Conservation (phyloP, 371 early-diverging fungal genomes). For the Mucor circinelloides region DNA sequence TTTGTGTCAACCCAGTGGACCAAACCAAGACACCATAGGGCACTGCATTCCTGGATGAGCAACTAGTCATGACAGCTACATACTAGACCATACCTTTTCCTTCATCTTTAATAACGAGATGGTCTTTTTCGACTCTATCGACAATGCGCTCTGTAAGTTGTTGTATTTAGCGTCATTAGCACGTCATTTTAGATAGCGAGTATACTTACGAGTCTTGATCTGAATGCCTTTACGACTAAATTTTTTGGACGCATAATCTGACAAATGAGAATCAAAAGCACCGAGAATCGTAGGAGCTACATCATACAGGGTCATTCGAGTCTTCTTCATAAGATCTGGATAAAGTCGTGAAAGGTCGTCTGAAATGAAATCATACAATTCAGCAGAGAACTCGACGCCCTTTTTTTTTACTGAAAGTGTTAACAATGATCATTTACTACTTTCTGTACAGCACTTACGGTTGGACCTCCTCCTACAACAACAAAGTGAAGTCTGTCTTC, state of each 20-base stretch:
- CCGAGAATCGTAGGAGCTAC: constrained; percentile 75
- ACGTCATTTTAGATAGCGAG: no score
- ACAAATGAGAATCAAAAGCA: constrained; percentile 69
- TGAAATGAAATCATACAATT: constrained; percentile 77
- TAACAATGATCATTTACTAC: background rate
- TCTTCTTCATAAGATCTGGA: constrained; percentile 62
- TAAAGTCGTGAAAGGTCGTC: constrained; percentile 72
- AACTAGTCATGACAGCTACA: background rate
- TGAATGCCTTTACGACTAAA: constrained; percentile 74
- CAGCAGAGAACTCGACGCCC: constrained; percentile 78
- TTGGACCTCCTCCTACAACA: constrained; percentile 84
- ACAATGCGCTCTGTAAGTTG: constrained; percentile 37
- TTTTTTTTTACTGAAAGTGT: background rate
- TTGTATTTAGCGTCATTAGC: constrained; percentile 21
- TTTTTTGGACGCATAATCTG: constrained; percentile 68
- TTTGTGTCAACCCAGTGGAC: constrained; percentile 75
- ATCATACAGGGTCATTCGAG: constrained; percentile 72
- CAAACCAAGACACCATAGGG: constrained; percentile 69
- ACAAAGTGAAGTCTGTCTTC: constrained; percentile 80
- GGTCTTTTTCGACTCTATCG: constrained; percentile 48
- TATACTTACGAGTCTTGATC: constrained; percentile 49
- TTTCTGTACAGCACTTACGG: constrained; percentile 30
- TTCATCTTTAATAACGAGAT: constrained; percentile 53
- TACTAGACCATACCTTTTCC: constrained; percentile 27
- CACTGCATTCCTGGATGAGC: constrained; percentile 11